Conservation (phyloP, 306 rosid genomes). For the Geum urbanum region DNA sequence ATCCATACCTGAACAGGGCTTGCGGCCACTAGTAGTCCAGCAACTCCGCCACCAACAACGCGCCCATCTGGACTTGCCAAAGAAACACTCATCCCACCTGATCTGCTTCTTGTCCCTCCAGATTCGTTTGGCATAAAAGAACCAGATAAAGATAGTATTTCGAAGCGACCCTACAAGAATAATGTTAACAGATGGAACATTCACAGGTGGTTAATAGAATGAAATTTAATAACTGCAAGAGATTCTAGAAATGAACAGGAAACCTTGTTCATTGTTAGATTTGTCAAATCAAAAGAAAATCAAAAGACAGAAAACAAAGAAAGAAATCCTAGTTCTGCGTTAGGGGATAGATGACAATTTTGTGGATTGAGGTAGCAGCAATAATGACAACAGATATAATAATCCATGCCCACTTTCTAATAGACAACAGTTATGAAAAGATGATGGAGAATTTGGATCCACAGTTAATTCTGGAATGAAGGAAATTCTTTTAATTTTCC, state of each 20-base stretch:
- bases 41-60: constrained; percentile 93
- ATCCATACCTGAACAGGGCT: constrained; percentile 75
- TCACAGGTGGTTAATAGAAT: constrained; percentile 9
- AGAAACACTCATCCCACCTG: constrained; percentile 97
- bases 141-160: constrained; percentile 85
- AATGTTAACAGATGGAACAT: constrained; percentile 15
- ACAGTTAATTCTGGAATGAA: not conserved
- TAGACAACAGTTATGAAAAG: not conserved
- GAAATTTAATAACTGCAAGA: constrained; percentile 1
- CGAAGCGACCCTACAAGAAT: constrained; percentile 74
- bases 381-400: constrained; percentile 1
- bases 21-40: constrained; percentile 89
- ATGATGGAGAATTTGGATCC: not conserved
- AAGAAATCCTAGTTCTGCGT: not conserved
- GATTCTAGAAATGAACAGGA: not conserved
- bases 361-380: not conserved
- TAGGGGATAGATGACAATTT: not conserved
- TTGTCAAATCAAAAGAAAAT: not conserved
- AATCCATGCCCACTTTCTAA: not conserved
- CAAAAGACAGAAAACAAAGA: not conserved
- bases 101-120: constrained; percentile 85
- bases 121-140: constrained; percentile 85
- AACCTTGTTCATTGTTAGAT: not conserved
- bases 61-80: constrained; percentile 93
- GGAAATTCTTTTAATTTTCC: not conserved